Evolutionary conservation across 1,284 basidiomycete genomes (phyloP), one percentile per base, ranked within the genome.

Genomic region (Sporisorium reilianum): DNA sequence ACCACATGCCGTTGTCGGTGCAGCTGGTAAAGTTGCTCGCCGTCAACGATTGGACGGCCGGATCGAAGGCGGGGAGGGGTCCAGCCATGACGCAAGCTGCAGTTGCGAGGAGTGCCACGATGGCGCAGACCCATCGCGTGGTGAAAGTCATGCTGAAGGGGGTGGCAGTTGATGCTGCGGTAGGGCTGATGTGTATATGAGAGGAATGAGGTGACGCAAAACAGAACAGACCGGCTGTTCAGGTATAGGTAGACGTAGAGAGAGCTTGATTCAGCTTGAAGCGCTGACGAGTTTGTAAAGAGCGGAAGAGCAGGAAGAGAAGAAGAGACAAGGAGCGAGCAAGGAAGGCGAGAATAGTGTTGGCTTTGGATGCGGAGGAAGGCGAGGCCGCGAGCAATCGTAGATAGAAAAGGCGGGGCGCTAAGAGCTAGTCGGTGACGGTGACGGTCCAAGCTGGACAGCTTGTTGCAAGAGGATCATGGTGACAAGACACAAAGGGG

Each of bases 1-100:
- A 52, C 62, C 74, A 72, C 62, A 68, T 65, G 55, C 69, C 69
- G 2, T n/a, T 46, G 14, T 54, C 58, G 41, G 55, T 66, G 44
- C 45, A 44, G 20, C 48, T 30, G 45, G 68, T 64, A 41, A 71
- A 75, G 58, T 71, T 75, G 64, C 55, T 36, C 2, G 32, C 48
- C 16, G 74, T 77, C 20, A 72, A 41, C 1, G 67, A 28, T 12
- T 23, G n/a, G 18, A 64, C 32, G 5, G 56, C 44, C 3, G 60
- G 54, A 34, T 75, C 67, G 53, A 23, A 71, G 25, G 53, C 22
- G 14, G 64, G 58, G 40, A 71, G 65, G 10, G 68, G 55, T 2
- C 53, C 55, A 12, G 57, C 55, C 7, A 45, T 22, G 22, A 49
- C 48, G 18, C 45, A 28, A 1, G 49, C 5, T 22, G 54, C 57